Evolutionary conservation across 179 eudicot species (phyloP).

Genomic region (Silene coronaria): DNA sequence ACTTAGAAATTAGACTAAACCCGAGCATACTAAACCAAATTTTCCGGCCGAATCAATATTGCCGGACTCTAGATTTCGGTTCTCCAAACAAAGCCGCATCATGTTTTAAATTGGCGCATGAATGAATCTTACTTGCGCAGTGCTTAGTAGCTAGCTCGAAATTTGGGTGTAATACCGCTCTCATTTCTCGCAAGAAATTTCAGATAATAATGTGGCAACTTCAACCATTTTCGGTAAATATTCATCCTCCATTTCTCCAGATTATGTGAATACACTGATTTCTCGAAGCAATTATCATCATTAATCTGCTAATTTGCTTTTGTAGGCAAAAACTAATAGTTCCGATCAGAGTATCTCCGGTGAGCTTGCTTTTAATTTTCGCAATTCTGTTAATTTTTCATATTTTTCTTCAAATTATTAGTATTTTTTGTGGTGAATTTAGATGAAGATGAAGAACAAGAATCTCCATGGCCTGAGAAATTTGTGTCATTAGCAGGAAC

Average conservation of each 20-base stretch:
- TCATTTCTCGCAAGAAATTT: neutral
- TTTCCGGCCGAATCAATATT: too few relatives aligned
- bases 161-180: neutral
- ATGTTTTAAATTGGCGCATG: too few relatives aligned
- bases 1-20: too few relatives aligned
- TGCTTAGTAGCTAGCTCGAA: too few relatives aligned
- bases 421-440: neutral
- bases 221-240: neutral
- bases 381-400: neutral
- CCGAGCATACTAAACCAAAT: too few relatives aligned
- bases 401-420: neutral
- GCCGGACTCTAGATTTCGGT: too few relatives aligned
- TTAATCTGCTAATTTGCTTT: neutral
- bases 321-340: constrained; percentile 16
- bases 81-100: too few relatives aligned
- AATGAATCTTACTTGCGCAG: too few relatives aligned
- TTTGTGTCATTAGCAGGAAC: constrained; percentile 22
- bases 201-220: neutral
- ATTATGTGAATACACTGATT: neutral
- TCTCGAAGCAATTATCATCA: neutral
- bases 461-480: constrained; percentile 15
- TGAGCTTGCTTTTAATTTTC: neutral
- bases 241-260: neutral
- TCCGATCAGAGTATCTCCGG: constrained; percentile 32
- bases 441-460: constrained; percentile 24